Evolutionary conservation across 345 rosid species (phyloP), one percentile per base, ranked within the genome.

Genomic region (Brassica nigra): DNA sequence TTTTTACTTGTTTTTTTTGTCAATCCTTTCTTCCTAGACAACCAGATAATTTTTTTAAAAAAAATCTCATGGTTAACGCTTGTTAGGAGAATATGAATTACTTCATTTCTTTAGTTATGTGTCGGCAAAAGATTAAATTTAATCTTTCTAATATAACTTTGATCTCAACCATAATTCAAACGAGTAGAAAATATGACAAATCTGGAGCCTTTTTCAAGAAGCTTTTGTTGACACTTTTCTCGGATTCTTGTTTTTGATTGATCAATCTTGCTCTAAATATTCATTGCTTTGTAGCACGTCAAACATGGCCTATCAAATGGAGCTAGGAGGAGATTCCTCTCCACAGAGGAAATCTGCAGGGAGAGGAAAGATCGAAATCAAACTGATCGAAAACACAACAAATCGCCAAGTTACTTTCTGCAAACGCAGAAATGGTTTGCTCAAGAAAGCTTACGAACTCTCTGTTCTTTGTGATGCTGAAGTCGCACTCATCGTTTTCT

Each of bases 361-460:
- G 6, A 90, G 99, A 81, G 99, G 99, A 66, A 95, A 95, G 96
- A 93, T 95, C 81, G 99, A 91, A 89, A 95, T 95, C 92, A 95
- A 95, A 88, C 90, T 98, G 92, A 95, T 95, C 90, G 99, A 95
- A 73, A 95, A 95, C 93, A 95, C 99, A 1, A 93, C 98, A 0
- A 95, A 93, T 76, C 92, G 99, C 16, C 99, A 95, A 82, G 99
- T 95, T 3, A 95, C 98, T 77, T 95, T 95, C 84, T 95, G 99
- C 83, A 95, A 95, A 85, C 85, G 99, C 63, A 86, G 99, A 69
- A 93, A 90, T 81, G 99, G 99, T 67, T 78, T 95, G 86, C 95
- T 95, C 68, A 95, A 95, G 84, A 95, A 95, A 77, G 99, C 99
- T 39, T 95, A 95, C 62, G 99, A 95, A 77, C 84, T 95, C 70